These are phyloP conservation scores for Ceratocystis ficicola DNA, from an alignment of 2,329 filamentous ascomycete species.

Conservation along the genomic window DNA sequence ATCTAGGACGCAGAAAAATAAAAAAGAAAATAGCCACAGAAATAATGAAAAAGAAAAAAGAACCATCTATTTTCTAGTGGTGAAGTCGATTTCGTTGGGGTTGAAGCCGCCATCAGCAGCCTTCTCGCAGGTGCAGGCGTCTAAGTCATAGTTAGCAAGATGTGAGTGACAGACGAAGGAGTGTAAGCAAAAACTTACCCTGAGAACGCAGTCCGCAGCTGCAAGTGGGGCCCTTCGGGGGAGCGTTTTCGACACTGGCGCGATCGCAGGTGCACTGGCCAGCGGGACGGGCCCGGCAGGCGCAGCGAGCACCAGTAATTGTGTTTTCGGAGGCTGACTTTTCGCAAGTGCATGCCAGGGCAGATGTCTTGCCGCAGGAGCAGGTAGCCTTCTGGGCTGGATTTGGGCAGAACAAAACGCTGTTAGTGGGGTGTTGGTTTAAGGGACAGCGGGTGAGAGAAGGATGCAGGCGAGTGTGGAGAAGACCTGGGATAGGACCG, in stretches of 20 bases:
- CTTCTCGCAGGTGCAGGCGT: slow-evolving; percentile 74
- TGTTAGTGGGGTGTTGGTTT: background rate
- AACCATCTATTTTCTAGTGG: slow-evolving; percentile 44
- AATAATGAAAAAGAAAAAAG: background rate
- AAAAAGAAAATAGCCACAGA: background rate
- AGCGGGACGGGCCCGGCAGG: slow-evolving; percentile 67
- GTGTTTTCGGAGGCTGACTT: slow-evolving; percentile 66
- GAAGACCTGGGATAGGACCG: slow-evolving; percentile 7
- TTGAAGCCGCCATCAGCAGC: slow-evolving; percentile 49
- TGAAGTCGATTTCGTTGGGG: slow-evolving; percentile 76
- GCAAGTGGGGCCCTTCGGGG: slow-evolving; percentile 50
- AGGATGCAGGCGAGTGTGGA: background rate
- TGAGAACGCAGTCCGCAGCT: slow-evolving; percentile 63
- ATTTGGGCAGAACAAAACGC: slow-evolving; percentile 13
- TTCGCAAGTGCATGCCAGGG: slow-evolving; percentile 75
- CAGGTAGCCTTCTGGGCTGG: slow-evolving; percentile 56
- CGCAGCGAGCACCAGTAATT: slow-evolving; percentile 61
- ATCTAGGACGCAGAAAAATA: slow-evolving; percentile 3
- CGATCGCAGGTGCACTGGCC: slow-evolving; percentile 74
- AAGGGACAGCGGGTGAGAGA: slow-evolving; percentile 15
- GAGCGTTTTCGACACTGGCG: slow-evolving; percentile 55
- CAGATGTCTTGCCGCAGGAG: slow-evolving; percentile 81
- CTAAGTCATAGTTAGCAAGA: slow-evolving; percentile 30
- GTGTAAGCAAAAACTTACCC: slow-evolving; percentile 37
- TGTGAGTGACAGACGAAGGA: background rate